These are phyloP conservation scores for Argentina anserina DNA, from an alignment of 306 rosid species.

Conservation along the genomic window DNA sequence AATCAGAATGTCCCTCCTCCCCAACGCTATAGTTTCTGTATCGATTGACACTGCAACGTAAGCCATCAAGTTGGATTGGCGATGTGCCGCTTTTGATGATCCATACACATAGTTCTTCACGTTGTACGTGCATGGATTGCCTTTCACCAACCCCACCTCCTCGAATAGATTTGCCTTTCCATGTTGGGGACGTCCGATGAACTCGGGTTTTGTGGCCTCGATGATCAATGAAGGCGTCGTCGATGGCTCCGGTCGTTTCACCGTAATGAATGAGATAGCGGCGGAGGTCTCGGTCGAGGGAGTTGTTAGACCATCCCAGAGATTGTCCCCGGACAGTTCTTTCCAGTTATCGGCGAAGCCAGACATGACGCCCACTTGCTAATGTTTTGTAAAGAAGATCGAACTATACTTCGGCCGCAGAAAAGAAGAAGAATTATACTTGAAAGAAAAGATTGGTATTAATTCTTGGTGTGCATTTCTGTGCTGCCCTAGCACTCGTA, in stretches of 20 bases:
- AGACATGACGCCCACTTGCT: neutral
- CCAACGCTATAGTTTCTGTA: constrained; percentile 49
- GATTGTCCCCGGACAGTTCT: constrained; percentile 33
- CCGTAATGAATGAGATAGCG: constrained; percentile 50
- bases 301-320: constrained; percentile 38
- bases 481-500: neutral
- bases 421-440: neutral
- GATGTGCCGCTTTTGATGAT: constrained; percentile 15
- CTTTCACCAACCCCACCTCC: constrained; percentile 36
- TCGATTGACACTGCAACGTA: constrained; percentile 58
- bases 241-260: constrained; percentile 57
- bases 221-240: constrained; percentile 38
- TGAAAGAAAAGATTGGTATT: neutral
- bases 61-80: constrained; percentile 58
- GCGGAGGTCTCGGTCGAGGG: constrained; percentile 45
- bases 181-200: constrained; percentile 27
- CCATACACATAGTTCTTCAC: constrained; percentile 48
- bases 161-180: constrained; percentile 37
- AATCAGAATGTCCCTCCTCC: constrained; percentile 69
- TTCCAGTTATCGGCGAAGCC: constrained; percentile 18
- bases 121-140: constrained; percentile 35
- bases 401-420: no score
- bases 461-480: neutral
- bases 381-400: neutral
- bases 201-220: neutral